Evolutionary conservation across 2,329 filamentous ascomycete species (phyloP).

Genomic region (Apiospora aurea): DNA sequence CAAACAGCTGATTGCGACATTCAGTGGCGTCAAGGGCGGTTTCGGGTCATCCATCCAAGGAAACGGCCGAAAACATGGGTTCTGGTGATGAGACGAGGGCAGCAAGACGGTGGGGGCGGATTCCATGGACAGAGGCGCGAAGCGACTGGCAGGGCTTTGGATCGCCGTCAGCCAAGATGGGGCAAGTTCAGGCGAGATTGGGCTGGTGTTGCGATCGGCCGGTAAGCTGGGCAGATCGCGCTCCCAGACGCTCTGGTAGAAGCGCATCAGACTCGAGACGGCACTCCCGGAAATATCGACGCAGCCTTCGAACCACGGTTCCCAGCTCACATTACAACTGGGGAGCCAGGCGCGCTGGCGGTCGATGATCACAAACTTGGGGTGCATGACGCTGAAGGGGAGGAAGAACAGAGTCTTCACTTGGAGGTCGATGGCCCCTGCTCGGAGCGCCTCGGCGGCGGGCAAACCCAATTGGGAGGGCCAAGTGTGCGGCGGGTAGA

Average conservation of each 20-base stretch:
- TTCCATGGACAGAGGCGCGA: slow-evolving; percentile 29
- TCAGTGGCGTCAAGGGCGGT: slow-evolving; percentile 71
- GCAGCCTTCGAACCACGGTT: slow-evolving; percentile 85
- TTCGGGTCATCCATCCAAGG: slow-evolving; percentile 58
- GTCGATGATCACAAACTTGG: slow-evolving; percentile 82
- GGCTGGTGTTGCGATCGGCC: slow-evolving; percentile 1
- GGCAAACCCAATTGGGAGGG: slow-evolving; percentile 68
- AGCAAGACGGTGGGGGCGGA: slow-evolving; percentile 67
- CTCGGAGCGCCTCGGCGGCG: slow-evolving; percentile 53
- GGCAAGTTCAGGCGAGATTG: neutral
- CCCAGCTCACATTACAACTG: slow-evolving; percentile 87
- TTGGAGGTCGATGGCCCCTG: slow-evolving; percentile 68
- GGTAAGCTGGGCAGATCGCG: slow-evolving; percentile 34
- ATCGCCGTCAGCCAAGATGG: slow-evolving; percentile 31
- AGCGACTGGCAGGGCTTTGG: slow-evolving; percentile 35
- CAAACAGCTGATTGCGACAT: slow-evolving; percentile 67
- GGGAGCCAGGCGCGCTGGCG: slow-evolving; percentile 71
- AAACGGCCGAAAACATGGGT: slow-evolving; percentile 68
- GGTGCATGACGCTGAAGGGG: slow-evolving; percentile 87
- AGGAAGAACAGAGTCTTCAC: slow-evolving; percentile 82
- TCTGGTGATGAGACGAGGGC: slow-evolving; percentile 76
- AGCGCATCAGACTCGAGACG: slow-evolving; percentile 67
- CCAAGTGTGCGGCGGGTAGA: slow-evolving; percentile 69
- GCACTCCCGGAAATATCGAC: slow-evolving; percentile 70
- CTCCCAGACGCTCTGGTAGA: slow-evolving; percentile 76